A percentile compares a stretch with the other conserved stretches of the same genome.
phyloP scores from a whole-genome alignment of 371 early-diverging fungal genomes.

The Mucor irregularis region DNA sequence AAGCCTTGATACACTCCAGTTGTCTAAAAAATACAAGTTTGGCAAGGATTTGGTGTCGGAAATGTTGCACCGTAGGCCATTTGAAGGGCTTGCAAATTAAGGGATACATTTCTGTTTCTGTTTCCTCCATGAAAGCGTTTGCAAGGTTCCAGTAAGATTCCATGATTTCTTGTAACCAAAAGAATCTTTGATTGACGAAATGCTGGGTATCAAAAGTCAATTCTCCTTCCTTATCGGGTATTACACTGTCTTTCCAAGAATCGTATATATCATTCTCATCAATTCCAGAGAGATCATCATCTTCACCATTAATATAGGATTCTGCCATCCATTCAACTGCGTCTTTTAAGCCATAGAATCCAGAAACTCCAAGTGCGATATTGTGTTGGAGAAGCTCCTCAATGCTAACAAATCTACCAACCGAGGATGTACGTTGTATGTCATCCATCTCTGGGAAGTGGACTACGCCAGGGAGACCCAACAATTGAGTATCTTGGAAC shows the following conservation, averaged over 20 bases:
- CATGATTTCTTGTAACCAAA: constrained; percentile 17
- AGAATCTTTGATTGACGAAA: neutral
- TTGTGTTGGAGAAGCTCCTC: constrained; percentile 34
- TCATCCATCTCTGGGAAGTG: constrained; percentile 11
- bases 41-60: constrained; percentile 22
- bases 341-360: constrained; percentile 32
- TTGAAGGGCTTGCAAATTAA: constrained; percentile 22
- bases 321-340: constrained; percentile 26
- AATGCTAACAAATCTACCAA: constrained; percentile 23
- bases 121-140: neutral
- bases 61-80: constrained; percentile 22
- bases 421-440: neutral
- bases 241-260: neutral
- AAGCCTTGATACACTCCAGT: constrained; percentile 29
- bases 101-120: constrained; percentile 17
- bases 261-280: constrained; percentile 2
- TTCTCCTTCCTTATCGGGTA: neutral
- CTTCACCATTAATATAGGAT: neutral
- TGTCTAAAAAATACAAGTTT: constrained; percentile 41
- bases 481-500: constrained; percentile 35
- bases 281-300: neutral
- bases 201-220: neutral
- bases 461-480: constrained; percentile 17
- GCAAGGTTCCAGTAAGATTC: constrained; percentile 16
- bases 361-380: constrained; percentile 36